Evolutionary conservation across 805 yeast genomes (phyloP).

Genomic region (Candida boidinii): DNA sequence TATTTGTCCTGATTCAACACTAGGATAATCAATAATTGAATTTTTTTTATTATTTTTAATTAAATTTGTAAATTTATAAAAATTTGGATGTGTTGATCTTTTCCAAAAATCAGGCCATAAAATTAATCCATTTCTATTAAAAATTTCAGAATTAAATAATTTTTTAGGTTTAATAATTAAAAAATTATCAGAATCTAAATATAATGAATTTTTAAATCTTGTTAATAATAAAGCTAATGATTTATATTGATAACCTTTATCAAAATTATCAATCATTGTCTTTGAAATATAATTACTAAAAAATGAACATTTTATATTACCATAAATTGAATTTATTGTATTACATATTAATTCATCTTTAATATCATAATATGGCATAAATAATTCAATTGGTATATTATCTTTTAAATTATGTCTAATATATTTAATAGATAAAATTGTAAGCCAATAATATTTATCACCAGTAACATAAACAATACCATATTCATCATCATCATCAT

Average conservation of each 20-base stretch:
- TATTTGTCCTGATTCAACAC: conserved; percentile 67
- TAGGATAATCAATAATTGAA: conserved; percentile 36
- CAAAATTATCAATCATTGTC: conserved; percentile 1
- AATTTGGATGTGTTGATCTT: conserved; percentile 51
- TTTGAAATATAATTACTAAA: conserved; percentile 25
- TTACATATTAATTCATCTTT: conserved; percentile 38
- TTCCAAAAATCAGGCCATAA: conserved; percentile 68
- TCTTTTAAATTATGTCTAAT: conserved; percentile 19
- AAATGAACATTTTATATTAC: conserved; percentile 33
- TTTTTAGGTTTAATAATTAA: conserved; percentile 30
- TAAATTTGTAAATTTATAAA: conserved; percentile 37
- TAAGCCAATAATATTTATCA: conserved; percentile 20
- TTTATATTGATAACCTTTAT: conserved; percentile 38
- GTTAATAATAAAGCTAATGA: conserved; percentile 40
- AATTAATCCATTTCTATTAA: conserved; percentile 35
- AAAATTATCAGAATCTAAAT: conserved; percentile 42
- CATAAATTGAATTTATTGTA: conserved; percentile 26
- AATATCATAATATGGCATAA: conserved; percentile 32
- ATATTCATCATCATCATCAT: conserved; percentile 4
- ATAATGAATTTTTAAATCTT: conserved; percentile 35
- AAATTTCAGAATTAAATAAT: conserved; percentile 36
- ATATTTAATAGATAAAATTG: conserved; percentile 22
- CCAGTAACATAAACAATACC: conserved; percentile 26
- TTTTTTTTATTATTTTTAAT: conserved; percentile 24
- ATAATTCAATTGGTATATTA: conserved; percentile 37